Percentiles rank a stretch among this genome's conserved stretches.
Evolutionary conservation across 75 land plant species (phyloP).

Genomic region (Picea sitchensis): DNA sequence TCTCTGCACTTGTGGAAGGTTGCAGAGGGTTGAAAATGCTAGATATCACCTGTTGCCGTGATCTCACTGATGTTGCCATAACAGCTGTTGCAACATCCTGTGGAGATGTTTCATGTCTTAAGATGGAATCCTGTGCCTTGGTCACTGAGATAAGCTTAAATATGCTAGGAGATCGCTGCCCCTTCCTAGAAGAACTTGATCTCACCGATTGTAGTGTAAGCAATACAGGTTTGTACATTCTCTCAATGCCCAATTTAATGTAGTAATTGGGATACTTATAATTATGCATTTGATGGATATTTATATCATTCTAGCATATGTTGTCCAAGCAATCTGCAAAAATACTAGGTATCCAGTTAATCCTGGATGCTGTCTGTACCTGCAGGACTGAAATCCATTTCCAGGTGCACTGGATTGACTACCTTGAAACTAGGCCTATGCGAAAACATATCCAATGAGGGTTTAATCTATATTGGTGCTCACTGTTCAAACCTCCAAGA

Average conservation of each 20-base stretch:
- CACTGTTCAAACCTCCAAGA: constrained; percentile 61
- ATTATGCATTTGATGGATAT: constrained; percentile 5
- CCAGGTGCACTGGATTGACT: constrained; percentile 58
- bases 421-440: constrained; percentile 79
- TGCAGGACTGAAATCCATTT: constrained; percentile 73
- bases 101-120: constrained; percentile 60
- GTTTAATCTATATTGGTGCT: constrained; percentile 53
- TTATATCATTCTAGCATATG: no score
- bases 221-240: constrained; percentile 63
- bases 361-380: constrained; percentile 6
- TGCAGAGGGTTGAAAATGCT: constrained; percentile 63
- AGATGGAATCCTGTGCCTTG: constrained; percentile 78
- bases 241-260: no score
- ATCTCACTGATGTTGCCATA: constrained; percentile 62
- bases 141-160: constrained; percentile 56
- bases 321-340: no score
- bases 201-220: constrained; percentile 83
- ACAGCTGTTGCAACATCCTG: constrained; percentile 61
- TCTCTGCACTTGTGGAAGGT: constrained; percentile 49
- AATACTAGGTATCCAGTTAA: no score
- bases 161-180: constrained; percentile 61
- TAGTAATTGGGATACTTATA: background rate
- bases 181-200: constrained; percentile 75
- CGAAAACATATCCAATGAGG: constrained; percentile 55
- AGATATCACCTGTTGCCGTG: constrained; percentile 88